Base-by-base conservation (phyloP, 345 rosid species). In the Bruguiera parviflora region DNA sequence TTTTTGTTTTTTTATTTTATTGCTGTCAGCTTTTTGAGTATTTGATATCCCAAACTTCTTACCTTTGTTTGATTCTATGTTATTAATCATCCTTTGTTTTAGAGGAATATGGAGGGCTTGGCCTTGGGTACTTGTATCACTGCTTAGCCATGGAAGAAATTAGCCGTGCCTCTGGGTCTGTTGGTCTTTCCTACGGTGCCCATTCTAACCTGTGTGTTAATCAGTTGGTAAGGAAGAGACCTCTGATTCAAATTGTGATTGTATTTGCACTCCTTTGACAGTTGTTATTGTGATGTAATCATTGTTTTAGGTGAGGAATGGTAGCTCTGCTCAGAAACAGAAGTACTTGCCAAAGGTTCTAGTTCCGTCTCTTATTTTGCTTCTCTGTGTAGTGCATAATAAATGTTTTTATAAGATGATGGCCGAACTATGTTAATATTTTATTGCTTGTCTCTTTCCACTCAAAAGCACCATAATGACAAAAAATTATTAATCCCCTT, bases 31-130 rank as follows among this genome's bases (percentile, higher is more conserved):
- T 21, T 29, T 24, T 43, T 28, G 73, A 62, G 16, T 46, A 22
- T 68, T 4, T 25, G 2, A 11, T 5, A 7, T 31, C 28, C 20
- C 11, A 20, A 7, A 25, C 25, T 56, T 46, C n/a, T 64, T 24
- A 43, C 5, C 49, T 43, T 3, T 43, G 19, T 43, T 43, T 43
- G 49, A 43, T 43, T 43, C 4, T 43, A 0, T 3, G 49, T 13
- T 15, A 13, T 43, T 43, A 43, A 43, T 13, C 49, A 0, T 68
- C 22, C 24, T 71, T 67, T 73, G 55, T 62, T 79, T 62, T 51
- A 94, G 97, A 89, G 92, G 97, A 88, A 75, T 87, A 85, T 78
- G 97, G 98, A 77, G 98, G 97, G 58, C 85, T 94, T 77, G 97
- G 98, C 58, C 98, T 94, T 73, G 97, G 97, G 75, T 94, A 91